Base-by-base conservation (phyloP, 2,329 filamentous ascomycete genomes). In the Calonectria pseudoreteaudii region DNA sequence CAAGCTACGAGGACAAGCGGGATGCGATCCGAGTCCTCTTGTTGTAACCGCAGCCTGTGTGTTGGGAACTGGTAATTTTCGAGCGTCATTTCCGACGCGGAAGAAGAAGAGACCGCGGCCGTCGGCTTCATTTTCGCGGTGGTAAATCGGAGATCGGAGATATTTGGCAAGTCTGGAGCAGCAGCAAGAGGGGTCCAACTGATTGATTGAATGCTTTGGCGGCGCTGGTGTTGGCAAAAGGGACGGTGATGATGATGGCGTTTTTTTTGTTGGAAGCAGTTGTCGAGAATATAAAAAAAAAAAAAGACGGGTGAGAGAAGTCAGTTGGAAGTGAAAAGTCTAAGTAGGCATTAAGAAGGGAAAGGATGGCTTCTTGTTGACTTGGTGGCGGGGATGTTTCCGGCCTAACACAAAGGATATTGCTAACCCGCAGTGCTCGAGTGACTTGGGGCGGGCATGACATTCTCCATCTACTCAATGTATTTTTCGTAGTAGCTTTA, bases 361-460 rank as follows among this genome's bases (percentile, higher is more conserved):
- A 41, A 62, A 62, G 56, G 56, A 41, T 62, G 56, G 56, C 56
- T 62, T 62, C 56, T 62, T 62, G 56, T 62, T 62, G 56, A 62
- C 23, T 36, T 41, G 56, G 56, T 62, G 56, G 56, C 56, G 56
- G 56, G 56, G 56, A 62, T 41, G 56, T 62, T 62, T 62, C 56
- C 56, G 56, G 56, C 56, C 56, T 62, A 62, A 62, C 23, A 62
- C 34, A 62, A 62, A 62, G 34, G 56, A 62, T 62, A 62, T 36
- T 62, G 56, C 56, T 62, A 62, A 62, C 38, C 56, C 38, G n/a
- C 34, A 62, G 56, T 62, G 56, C 56, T 62, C 56, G 56, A 62
- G 56, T 62, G 56, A 62, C 56, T 26, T 62, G 14, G 56, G 14
- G 23, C 36, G n/a, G 23, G 56, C 56, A 62, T 62, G 56, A 62